These are phyloP conservation scores for Asterella californica DNA, from an alignment of 225 moss, liverwort and hornwort genomes.

Conservation along the genomic window DNA sequence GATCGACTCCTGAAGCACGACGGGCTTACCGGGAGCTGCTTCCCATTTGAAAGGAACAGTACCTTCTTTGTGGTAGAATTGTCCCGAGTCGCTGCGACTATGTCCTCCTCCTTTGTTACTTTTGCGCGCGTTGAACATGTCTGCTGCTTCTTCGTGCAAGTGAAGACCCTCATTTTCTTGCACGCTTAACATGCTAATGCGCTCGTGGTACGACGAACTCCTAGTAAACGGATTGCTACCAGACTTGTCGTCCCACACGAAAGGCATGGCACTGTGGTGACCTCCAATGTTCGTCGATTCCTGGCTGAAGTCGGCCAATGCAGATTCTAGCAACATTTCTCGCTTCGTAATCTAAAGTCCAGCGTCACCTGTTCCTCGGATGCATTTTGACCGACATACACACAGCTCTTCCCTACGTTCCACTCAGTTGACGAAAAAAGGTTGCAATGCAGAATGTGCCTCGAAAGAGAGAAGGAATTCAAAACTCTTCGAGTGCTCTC, in stretches of 20 bases:
- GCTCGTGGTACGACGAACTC: slow-evolving; percentile 8
- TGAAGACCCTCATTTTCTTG: slow-evolving; percentile 9
- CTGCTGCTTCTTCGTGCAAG: slow-evolving; percentile 15
- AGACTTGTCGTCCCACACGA: slow-evolving; percentile 9
- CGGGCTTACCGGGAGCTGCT: slow-evolving; percentile 26
- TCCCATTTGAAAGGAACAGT: slow-evolving; percentile 28
- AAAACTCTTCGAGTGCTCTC: too few species aligned
- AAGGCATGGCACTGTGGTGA: slow-evolving; percentile 13
- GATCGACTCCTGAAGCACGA: slow-evolving; percentile 1
- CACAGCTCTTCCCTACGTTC: background rate
- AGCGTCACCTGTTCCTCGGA: background rate
- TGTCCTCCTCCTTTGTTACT: slow-evolving; percentile 6
- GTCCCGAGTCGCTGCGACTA: slow-evolving; percentile 16
- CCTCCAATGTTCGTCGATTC: slow-evolving; percentile 7
- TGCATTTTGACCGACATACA: background rate
- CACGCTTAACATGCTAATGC: slow-evolving; percentile 17
- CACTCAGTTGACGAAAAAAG: too few species aligned
- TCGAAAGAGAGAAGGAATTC: too few species aligned
- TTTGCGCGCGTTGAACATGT: slow-evolving; percentile 17
- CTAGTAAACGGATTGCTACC: background rate
- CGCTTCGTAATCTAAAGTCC: background rate
- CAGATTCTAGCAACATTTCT: slow-evolving; percentile 45
- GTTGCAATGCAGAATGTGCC: too few species aligned
- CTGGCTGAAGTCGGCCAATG: slow-evolving; percentile 39
- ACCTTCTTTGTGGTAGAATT: slow-evolving; percentile 23